A percentile compares a stretch with the other conserved stretches of the same genome.
Evolutionary conservation across 768 basidiomycete species (phyloP).

Genomic region (Tremella fuciformis): DNA sequence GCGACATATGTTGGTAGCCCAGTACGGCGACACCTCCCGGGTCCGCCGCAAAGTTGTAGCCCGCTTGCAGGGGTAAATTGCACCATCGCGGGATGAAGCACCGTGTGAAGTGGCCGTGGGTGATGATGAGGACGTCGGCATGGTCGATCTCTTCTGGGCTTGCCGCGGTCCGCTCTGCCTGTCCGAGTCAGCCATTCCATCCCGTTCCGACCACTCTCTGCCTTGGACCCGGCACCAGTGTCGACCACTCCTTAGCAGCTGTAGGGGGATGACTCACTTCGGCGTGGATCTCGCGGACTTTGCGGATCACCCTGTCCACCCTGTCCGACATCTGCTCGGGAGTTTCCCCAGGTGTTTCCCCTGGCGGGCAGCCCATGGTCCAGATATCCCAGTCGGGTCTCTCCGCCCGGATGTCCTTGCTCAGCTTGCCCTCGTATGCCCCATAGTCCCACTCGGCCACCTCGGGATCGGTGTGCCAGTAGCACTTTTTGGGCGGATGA

Average conservation of each 20-base stretch:
- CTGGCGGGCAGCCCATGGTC: slow-evolving; percentile 81
- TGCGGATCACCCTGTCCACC: slow-evolving; percentile 70
- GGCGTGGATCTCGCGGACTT: slow-evolving; percentile 56
- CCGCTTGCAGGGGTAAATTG: slow-evolving; percentile 56
- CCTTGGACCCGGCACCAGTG: too few species aligned
- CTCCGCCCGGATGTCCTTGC: slow-evolving; percentile 70
- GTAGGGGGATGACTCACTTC: slow-evolving; percentile 34
- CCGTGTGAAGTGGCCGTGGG: slow-evolving; percentile 68
- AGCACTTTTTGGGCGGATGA: slow-evolving; percentile 30
- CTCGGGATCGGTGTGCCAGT: slow-evolving; percentile 38
- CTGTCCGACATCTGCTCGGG: slow-evolving; percentile 72
- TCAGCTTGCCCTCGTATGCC: slow-evolving; percentile 76
- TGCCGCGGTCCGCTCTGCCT: slow-evolving; percentile 35
- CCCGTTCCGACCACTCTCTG: background rate
- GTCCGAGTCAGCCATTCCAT: background rate
- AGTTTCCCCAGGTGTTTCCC: slow-evolving; percentile 64
- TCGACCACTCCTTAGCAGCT: background rate
- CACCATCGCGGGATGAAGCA: slow-evolving; percentile 80
- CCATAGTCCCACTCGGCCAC: slow-evolving; percentile 79
- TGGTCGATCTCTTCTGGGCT: slow-evolving; percentile 40
- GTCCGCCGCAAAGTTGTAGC: slow-evolving; percentile 74
- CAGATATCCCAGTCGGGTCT: slow-evolving; percentile 74
- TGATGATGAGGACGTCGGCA: slow-evolving; percentile 77
- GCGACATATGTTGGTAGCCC: slow-evolving; percentile 75
- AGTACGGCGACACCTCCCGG: slow-evolving; percentile 77